Conservation (phyloP, 768 basidiomycete species). For the Kwoniella sp. region DNA sequence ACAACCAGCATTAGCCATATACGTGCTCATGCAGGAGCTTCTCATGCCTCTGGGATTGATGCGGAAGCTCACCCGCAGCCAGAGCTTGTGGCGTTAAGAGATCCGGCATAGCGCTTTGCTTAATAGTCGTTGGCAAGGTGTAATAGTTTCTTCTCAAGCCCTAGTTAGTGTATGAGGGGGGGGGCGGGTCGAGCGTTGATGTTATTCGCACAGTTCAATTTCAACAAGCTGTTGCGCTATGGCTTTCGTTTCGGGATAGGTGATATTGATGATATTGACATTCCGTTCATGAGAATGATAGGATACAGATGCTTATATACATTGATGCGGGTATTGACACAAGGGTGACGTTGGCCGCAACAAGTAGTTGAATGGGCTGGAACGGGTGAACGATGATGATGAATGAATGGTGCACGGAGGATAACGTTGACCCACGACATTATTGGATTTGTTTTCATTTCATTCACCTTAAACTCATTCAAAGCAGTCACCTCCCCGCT, state of each 20-base stretch:
- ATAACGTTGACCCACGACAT: not conserved
- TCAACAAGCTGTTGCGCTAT: no score
- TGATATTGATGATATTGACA: no score
- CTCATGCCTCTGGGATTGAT: not conserved
- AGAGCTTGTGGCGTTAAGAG: conserved; percentile 45
- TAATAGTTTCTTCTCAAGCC: not conserved
- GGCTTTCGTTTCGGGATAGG: no score
- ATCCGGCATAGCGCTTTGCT: conserved; percentile 37
- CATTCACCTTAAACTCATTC: no score
- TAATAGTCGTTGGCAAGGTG: no score
- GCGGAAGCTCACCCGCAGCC: conserved; percentile 30
- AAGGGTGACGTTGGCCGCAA: not conserved
- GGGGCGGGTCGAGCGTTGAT: no score
- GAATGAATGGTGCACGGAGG: not conserved
- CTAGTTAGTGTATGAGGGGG: no score
- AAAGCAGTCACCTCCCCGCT: no score
- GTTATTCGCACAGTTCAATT: no score
- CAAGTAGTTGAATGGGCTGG: not conserved
- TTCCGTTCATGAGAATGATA: not conserved
- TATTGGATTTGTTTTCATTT: no score
- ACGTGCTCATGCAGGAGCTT: no score
- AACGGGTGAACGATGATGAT: not conserved
- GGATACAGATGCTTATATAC: not conserved
- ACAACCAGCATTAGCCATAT: no score
- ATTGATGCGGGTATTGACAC: not conserved